A percentile compares a stretch with the other conserved stretches of the same genome.
Conservation (phyloP, 202 grass and related monocot species). For the Panicum virgatum region DNA sequence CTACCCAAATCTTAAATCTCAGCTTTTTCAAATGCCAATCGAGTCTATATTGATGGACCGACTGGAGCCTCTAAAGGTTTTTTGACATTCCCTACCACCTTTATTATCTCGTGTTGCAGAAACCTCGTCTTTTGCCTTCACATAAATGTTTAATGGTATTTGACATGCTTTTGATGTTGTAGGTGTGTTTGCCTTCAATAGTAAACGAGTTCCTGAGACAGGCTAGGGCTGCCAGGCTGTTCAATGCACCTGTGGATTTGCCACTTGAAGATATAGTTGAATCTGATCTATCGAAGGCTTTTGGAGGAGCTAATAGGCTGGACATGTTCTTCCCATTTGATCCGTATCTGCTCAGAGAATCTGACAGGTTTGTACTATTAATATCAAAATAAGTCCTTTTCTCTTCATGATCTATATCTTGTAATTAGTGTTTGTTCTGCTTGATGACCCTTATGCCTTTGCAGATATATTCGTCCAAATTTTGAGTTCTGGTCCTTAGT, state of each 20-base stretch:
- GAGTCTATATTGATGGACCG: slow-evolving; percentile 52
- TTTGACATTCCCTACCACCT: neutral
- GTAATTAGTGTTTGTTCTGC: neutral
- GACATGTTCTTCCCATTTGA: slow-evolving; percentile 98
- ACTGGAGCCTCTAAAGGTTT: slow-evolving; percentile 82
- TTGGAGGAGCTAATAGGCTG: slow-evolving; percentile 71
- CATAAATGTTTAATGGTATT: neutral
- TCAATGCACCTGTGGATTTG: slow-evolving; percentile 30
- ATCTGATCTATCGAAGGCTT: slow-evolving; percentile 74
- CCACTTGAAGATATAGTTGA: slow-evolving; percentile 58
- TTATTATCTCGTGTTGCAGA: neutral
- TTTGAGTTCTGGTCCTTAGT: slow-evolving; percentile 85
- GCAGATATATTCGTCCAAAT: slow-evolving; percentile 82
- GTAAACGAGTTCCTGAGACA: slow-evolving; percentile 84
- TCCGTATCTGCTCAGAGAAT: slow-evolving; percentile 88
- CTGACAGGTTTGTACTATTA: slow-evolving; percentile 69
- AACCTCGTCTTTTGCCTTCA: neutral
- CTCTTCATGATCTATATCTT: neutral
- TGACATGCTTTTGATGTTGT: slow-evolving; percentile 28
- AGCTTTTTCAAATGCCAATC: slow-evolving; percentile 57
- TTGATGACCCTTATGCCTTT: slow-evolving; percentile 8
- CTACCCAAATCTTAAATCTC: slow-evolving; percentile 46
- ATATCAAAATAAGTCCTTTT: neutral
- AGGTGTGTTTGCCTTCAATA: slow-evolving; percentile 88
- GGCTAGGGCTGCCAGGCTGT: slow-evolving; percentile 60